Conservation (phyloP, 2,329 filamentous ascomycete species). For the Aspergillus ochraceoroseus region DNA sequence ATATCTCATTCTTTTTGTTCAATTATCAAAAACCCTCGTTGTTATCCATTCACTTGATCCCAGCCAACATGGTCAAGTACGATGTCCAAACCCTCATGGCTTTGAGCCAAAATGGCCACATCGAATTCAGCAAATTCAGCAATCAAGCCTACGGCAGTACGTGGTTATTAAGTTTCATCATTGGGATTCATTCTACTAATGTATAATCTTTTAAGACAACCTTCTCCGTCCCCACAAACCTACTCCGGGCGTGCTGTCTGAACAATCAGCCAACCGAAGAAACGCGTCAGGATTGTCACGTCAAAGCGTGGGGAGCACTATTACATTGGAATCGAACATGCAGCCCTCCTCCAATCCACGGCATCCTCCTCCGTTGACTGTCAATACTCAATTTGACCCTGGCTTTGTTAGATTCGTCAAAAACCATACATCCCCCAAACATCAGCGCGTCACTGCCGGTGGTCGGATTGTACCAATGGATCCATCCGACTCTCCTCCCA, state of each 20-base stretch:
- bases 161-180: slow-evolving; percentile 10
- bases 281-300: slow-evolving; percentile 23
- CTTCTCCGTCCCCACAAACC: slow-evolving; percentile 22
- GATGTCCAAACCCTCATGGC: slow-evolving; percentile 37
- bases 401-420: slow-evolving; percentile 47
- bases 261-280: slow-evolving; percentile 26
- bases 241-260: slow-evolving; percentile 23
- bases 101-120: slow-evolving; percentile 27
- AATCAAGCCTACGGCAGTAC: slow-evolving; percentile 32
- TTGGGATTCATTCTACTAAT: not conserved
- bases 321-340: slow-evolving; percentile 16
- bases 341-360: slow-evolving; percentile 31
- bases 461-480: slow-evolving; percentile 48
- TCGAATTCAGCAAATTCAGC: slow-evolving; percentile 27
- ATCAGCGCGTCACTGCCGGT: slow-evolving; percentile 48
- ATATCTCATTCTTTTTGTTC: slow-evolving; percentile 4
- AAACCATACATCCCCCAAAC: slow-evolving; percentile 46
- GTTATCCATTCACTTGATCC: slow-evolving; percentile 9
- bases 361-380: slow-evolving; percentile 31
- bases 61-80: slow-evolving; percentile 32
- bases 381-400: slow-evolving; percentile 34
- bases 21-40: not conserved
- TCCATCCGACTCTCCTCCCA: slow-evolving; percentile 32
- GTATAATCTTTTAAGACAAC: slow-evolving; percentile 21
- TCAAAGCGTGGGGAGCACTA: slow-evolving; percentile 18